Conservation (phyloP, 208 protist species). For the Acanthamoeba castellanii region DNA sequence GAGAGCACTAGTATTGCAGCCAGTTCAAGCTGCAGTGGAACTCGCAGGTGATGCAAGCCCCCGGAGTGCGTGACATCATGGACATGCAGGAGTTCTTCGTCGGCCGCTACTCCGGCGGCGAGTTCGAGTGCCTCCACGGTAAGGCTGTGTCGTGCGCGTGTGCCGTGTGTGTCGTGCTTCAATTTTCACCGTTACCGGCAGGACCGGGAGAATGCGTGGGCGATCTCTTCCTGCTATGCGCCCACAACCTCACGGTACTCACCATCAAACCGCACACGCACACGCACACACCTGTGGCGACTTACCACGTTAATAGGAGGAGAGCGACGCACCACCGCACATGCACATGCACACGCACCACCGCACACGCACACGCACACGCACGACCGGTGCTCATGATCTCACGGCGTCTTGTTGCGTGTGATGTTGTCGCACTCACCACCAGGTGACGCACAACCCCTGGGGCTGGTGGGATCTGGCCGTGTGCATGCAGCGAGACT, state of each 20-base stretch:
- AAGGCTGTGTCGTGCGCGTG: background rate
- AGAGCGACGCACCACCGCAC: no score
- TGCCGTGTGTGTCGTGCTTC: background rate
- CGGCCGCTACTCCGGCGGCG: background rate
- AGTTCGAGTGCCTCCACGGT: slow-evolving; percentile 52
- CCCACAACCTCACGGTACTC: slow-evolving; percentile 37
- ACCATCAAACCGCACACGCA: background rate
- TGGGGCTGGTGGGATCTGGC: slow-evolving; percentile 53
- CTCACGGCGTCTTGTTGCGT: no score
- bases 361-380: no score
- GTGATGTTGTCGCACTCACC: background rate
- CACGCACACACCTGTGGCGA: background rate
- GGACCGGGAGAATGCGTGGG: slow-evolving; percentile 34
- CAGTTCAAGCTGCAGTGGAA: slow-evolving; percentile 47
- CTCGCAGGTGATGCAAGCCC: slow-evolving; percentile 7
- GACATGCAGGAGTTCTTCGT: slow-evolving; percentile 59
- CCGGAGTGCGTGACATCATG: background rate
- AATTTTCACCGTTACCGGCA: background rate
- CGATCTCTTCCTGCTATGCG: slow-evolving; percentile 33
- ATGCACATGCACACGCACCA: background rate
- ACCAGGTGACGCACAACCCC: background rate
- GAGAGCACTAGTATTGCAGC: background rate
- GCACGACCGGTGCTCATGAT: no score
- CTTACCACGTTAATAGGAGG: no score
- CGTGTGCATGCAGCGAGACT: slow-evolving; percentile 36